phyloP scores from a whole-genome alignment of 495 filamentous ascomycete species.

The Lichenothelia convexa region DNA sequence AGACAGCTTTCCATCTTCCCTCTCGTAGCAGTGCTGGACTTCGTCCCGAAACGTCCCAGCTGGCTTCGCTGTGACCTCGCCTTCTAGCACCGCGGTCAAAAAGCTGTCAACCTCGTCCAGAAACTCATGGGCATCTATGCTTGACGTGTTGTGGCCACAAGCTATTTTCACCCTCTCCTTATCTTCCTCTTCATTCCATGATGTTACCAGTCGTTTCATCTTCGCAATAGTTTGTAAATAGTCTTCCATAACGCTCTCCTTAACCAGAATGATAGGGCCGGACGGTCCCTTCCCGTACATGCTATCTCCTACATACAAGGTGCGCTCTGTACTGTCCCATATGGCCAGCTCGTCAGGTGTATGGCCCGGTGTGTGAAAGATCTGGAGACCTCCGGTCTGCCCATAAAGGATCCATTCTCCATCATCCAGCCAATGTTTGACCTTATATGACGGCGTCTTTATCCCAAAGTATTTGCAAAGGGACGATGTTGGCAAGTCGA shows the following conservation, averaged over 20 bases:
- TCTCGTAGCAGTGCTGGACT: too few relatives aligned
- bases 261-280: slow-evolving; percentile 21
- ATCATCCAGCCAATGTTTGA: slow-evolving; percentile 21
- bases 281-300: slow-evolving; percentile 22
- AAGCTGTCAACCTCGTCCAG: slow-evolving; percentile 7
- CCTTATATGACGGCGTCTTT: slow-evolving; percentile 16
- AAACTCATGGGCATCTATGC: slow-evolving; percentile 8
- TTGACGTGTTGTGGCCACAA: slow-evolving; percentile 6
- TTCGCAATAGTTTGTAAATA: slow-evolving; percentile 11
- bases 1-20: too few relatives aligned
- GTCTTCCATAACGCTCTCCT: slow-evolving; percentile 11
- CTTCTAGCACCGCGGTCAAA: slow-evolving; percentile 2
- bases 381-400: slow-evolving; percentile 10
- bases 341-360: slow-evolving; percentile 26
- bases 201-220: slow-evolving; percentile 6
- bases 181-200: slow-evolving; percentile 5
- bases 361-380: slow-evolving; percentile 26
- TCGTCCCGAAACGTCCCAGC: too few relatives aligned
- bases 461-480: slow-evolving; percentile 15
- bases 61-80: too few relatives aligned
- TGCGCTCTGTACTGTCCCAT: slow-evolving; percentile 22
- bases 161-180: slow-evolving; percentile 6
- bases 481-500: slow-evolving; percentile 18
- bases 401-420: slow-evolving; percentile 8
- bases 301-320: slow-evolving; percentile 25